Evolutionary conservation across 352 stramenopile species (phyloP).

Genomic region (Phytopythium ostracodes): DNA sequence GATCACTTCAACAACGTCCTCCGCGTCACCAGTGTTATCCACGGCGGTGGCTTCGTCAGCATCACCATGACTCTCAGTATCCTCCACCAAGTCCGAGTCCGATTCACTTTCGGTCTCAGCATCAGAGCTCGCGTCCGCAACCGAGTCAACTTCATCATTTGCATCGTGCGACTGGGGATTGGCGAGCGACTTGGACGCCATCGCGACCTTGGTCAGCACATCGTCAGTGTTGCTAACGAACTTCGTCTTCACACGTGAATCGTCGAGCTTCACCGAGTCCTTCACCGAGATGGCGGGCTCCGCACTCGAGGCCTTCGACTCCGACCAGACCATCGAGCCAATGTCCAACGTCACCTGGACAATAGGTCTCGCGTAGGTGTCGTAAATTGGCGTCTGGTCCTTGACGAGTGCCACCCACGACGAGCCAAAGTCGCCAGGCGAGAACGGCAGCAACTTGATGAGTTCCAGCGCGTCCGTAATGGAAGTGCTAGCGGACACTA

Average conservation of each 20-base stretch:
- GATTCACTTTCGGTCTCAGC: not conserved
- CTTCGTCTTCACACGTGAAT: slow-evolving; percentile 5
- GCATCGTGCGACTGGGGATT: slow-evolving; percentile 1
- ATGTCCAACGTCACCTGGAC: slow-evolving; percentile 27
- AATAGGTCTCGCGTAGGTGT: slow-evolving; percentile 32
- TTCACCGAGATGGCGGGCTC: slow-evolving; percentile 6
- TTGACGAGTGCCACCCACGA: slow-evolving; percentile 30
- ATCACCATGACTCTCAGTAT: not conserved
- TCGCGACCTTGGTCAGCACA: slow-evolving; percentile 22
- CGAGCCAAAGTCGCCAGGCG: slow-evolving; percentile 25
- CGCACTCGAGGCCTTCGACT: not conserved
- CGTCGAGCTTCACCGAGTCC: not conserved
- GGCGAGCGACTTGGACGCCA: slow-evolving; percentile 31
- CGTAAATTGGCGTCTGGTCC: slow-evolving; percentile 27
- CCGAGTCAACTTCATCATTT: not conserved
- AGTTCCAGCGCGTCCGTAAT: slow-evolving; percentile 19
- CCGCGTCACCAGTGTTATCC: not conserved
- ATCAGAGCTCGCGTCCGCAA: slow-evolving; percentile 4
- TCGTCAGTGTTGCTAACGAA: slow-evolving; percentile 3
- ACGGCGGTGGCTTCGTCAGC: not conserved
- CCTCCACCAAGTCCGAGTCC: not conserved
- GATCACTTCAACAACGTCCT: slow-evolving; percentile 11
- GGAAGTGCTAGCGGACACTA: slow-evolving; percentile 13
- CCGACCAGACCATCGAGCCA: slow-evolving; percentile 21
- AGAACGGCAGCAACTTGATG: slow-evolving; percentile 37